Conservation (phyloP, 768 basidiomycete species). For the Suillus plorans region DNA sequence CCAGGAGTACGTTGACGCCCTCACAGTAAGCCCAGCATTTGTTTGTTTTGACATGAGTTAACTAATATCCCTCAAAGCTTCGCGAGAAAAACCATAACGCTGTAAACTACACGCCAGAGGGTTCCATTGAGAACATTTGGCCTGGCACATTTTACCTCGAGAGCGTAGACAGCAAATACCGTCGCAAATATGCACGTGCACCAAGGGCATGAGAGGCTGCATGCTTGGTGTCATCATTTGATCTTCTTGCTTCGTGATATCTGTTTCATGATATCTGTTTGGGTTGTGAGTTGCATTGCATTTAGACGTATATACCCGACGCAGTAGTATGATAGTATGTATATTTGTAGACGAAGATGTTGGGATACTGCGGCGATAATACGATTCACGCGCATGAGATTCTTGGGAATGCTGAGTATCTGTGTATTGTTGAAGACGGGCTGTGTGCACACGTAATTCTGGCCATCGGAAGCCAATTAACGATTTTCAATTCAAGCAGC, state of each 20-base stretch:
- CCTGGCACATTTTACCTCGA: constrained; percentile 92
- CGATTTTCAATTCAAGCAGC: background rate
- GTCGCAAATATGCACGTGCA: constrained; percentile 76
- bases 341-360: background rate
- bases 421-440: background rate
- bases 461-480: no score
- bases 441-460: background rate
- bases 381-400: background rate
- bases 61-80: constrained; percentile 48
- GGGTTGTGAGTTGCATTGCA: background rate
- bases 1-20: constrained; percentile 87
- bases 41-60: background rate
- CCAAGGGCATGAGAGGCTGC: constrained; percentile 25
- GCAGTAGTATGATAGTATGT: constrained; percentile 1
- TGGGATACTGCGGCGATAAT: background rate
- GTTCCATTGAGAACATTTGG: constrained; percentile 91
- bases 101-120: constrained; percentile 78
- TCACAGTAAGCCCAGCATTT: constrained; percentile 48
- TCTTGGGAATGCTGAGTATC: no score
- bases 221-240: background rate
- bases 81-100: constrained; percentile 97
- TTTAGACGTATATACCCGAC: constrained; percentile 7
- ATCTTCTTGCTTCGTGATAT: background rate
- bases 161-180: constrained; percentile 85
- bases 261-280: background rate